phyloP scores from a whole-genome alignment of 1,139 yeast genomes.

The Hansenula sp. region DNA sequence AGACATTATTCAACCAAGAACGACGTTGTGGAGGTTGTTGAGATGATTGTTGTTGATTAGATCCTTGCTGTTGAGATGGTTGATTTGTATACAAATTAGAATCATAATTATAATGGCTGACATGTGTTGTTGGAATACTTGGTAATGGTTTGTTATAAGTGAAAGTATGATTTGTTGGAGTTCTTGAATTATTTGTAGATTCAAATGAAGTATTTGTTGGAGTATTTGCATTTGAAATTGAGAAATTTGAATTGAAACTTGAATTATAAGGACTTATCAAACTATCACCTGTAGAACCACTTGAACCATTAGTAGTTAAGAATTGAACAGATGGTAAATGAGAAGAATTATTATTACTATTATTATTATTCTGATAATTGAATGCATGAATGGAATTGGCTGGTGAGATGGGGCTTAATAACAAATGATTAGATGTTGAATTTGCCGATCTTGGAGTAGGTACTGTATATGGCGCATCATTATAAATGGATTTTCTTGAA shows the following conservation, averaged over 20 bases:
- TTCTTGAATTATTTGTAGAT: slow-evolving; percentile 2
- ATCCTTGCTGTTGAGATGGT: not conserved
- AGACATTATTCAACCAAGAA: slow-evolving; percentile 16
- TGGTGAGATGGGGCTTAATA: slow-evolving; percentile 11
- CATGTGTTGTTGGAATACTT: not conserved
- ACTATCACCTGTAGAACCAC: slow-evolving; percentile 4
- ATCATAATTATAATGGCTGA: not conserved
- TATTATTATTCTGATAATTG: slow-evolving; percentile 1
- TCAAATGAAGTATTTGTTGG: slow-evolving; percentile 8
- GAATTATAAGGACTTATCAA: slow-evolving; percentile 20
- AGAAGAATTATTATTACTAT: slow-evolving; percentile 1
- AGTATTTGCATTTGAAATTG: slow-evolving; percentile 7
- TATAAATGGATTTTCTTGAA: slow-evolving; percentile 10
- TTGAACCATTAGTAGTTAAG: slow-evolving; percentile 3
- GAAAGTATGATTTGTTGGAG: slow-evolving; percentile 11
- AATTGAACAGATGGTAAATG: slow-evolving; percentile 12
- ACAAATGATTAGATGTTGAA: slow-evolving; percentile 9
- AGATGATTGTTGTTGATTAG: not conserved
- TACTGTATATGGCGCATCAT: slow-evolving; percentile 17
- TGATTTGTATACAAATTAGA: not conserved
- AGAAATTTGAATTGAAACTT: slow-evolving; percentile 9
- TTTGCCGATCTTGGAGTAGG: slow-evolving; percentile 20
- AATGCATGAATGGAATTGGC: slow-evolving; percentile 1
- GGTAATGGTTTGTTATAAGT: not conserved
- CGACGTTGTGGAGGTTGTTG: slow-evolving; percentile 4